phyloP scores from a whole-genome alignment of 2,329 filamentous ascomycete species.

The Fusarium siculi region DNA sequence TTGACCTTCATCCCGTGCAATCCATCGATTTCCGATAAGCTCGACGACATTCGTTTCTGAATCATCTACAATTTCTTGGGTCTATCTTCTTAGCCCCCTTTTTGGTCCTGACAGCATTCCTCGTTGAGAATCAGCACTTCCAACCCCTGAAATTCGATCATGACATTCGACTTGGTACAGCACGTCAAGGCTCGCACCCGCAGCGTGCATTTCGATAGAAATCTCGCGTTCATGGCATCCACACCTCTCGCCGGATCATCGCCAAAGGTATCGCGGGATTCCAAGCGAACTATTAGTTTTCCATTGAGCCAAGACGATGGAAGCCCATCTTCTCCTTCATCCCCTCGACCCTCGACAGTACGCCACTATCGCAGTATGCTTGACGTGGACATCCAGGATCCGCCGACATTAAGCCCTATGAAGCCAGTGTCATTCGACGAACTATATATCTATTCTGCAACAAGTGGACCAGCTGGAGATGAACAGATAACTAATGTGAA shows the following conservation, averaged over 20 bases:
- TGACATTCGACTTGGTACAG: constrained; percentile 56
- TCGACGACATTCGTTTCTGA: constrained; percentile 51
- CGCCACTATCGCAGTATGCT: constrained; percentile 64
- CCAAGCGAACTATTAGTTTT: constrained; percentile 51
- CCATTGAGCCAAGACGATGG: constrained; percentile 31
- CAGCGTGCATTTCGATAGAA: constrained; percentile 61
- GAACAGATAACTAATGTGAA: not conserved
- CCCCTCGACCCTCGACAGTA: constrained; percentile 29
- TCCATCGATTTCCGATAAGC: constrained; percentile 46
- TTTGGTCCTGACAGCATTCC: constrained; percentile 47
- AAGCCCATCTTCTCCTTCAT: not conserved
- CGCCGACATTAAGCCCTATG: constrained; percentile 57
- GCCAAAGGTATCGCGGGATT: constrained; percentile 25
- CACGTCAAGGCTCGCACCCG: constrained; percentile 58
- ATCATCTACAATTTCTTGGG: constrained; percentile 61
- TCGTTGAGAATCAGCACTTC: constrained; percentile 35
- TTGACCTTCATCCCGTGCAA: constrained; percentile 29
- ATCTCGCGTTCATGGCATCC: constrained; percentile 24
- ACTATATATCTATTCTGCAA: constrained; percentile 50
- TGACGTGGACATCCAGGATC: constrained; percentile 56
- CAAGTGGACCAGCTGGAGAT: constrained; percentile 30
- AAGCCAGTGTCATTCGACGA: constrained; percentile 60
- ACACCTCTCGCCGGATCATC: constrained; percentile 22
- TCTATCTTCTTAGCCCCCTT: constrained; percentile 49
- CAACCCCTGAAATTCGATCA: constrained; percentile 47